Evolutionary conservation across 2,329 filamentous ascomycete genomes (phyloP).

Genomic region (Aureobasidium leucospermi): DNA sequence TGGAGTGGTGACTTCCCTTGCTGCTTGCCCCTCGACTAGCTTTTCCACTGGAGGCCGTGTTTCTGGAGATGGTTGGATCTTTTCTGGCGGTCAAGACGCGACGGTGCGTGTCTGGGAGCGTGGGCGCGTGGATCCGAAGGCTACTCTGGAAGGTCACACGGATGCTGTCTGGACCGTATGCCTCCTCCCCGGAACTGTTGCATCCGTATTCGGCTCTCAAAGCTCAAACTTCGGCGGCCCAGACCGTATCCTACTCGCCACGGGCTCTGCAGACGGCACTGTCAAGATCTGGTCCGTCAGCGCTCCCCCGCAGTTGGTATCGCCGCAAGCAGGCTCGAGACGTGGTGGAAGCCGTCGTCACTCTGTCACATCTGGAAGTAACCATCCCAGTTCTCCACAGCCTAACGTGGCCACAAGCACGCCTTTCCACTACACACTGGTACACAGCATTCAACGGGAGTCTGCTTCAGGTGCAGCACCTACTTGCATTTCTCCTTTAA

Average conservation of each 20-base stretch:
- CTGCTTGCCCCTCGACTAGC: slow-evolving; percentile 80
- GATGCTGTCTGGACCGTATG: slow-evolving; percentile 96
- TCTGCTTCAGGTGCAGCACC: slow-evolving; percentile 53
- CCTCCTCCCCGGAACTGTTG: slow-evolving; percentile 77
- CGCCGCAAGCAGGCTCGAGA: slow-evolving; percentile 66
- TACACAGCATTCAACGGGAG: slow-evolving; percentile 73
- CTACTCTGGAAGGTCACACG: slow-evolving; percentile 85
- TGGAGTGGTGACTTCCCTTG: slow-evolving; percentile 80
- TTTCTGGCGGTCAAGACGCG: slow-evolving; percentile 90
- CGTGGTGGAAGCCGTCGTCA: slow-evolving; percentile 75
- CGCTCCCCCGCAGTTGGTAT: slow-evolving; percentile 76
- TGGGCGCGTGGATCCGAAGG: slow-evolving; percentile 88
- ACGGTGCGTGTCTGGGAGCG: slow-evolving; percentile 94
- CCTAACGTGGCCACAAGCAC: slow-evolving; percentile 78
- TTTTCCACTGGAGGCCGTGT: slow-evolving; percentile 85
- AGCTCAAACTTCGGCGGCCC: slow-evolving; percentile 62
- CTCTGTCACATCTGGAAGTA: slow-evolving; percentile 89
- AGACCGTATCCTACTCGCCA: slow-evolving; percentile 83
- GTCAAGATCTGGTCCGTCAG: slow-evolving; percentile 94
- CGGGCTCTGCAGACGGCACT: slow-evolving; percentile 82
- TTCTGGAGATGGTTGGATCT: slow-evolving; percentile 94
- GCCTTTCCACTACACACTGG: slow-evolving; percentile 78
- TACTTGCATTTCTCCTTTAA: slow-evolving; percentile 88
- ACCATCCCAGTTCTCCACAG: slow-evolving; percentile 83
- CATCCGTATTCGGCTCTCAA: slow-evolving; percentile 67